Percentiles rank a stretch among this genome's conserved stretches.
phyloP scores from a whole-genome alignment of 2,329 filamentous ascomycete species.

The Apiospora pterosperma region DNA sequence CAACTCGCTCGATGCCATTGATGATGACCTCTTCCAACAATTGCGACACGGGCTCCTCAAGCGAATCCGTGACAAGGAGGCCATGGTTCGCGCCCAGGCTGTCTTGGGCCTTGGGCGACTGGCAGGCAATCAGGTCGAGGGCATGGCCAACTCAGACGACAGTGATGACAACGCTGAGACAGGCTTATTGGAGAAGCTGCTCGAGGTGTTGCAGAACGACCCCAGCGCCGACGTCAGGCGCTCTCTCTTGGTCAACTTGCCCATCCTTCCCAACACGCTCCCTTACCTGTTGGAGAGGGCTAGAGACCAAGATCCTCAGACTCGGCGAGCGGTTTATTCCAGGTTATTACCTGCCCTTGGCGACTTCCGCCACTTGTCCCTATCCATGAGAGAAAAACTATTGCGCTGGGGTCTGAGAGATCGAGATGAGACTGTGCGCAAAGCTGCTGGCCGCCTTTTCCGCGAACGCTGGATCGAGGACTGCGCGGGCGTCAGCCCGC shows the following conservation, averaged over 20 bases:
- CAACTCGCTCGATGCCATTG: conserved; percentile 87
- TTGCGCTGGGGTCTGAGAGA: conserved; percentile 93
- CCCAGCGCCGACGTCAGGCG: conserved; percentile 90
- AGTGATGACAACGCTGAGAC: conserved; percentile 65
- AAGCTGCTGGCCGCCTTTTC: conserved; percentile 86
- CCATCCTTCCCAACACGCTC: conserved; percentile 76
- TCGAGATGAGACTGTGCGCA: conserved; percentile 89
- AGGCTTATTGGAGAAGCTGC: conserved; percentile 75
- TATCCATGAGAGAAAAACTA: conserved; percentile 93
- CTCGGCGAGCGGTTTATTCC: conserved; percentile 81
- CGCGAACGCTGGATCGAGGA: conserved; percentile 97
- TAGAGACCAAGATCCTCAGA: conserved; percentile 81
- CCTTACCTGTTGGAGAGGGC: conserved; percentile 88
- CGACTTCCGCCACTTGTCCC: conserved; percentile 88
- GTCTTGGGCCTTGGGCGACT: conserved; percentile 85
- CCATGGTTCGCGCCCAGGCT: conserved; percentile 87
- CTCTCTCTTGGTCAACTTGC: conserved; percentile 85
- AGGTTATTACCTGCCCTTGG: conserved; percentile 82
- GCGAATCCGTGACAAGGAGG: conserved; percentile 89
- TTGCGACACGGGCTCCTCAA: conserved; percentile 77
- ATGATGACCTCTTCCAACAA: conserved; percentile 85
- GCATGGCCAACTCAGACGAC: conserved; percentile 65
- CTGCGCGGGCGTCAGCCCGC: conserved; percentile 68
- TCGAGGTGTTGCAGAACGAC: conserved; percentile 90
- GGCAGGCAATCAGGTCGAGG: conserved; percentile 73